Conservation (phyloP, 306 rosid species). For the Fagus crenata region DNA sequence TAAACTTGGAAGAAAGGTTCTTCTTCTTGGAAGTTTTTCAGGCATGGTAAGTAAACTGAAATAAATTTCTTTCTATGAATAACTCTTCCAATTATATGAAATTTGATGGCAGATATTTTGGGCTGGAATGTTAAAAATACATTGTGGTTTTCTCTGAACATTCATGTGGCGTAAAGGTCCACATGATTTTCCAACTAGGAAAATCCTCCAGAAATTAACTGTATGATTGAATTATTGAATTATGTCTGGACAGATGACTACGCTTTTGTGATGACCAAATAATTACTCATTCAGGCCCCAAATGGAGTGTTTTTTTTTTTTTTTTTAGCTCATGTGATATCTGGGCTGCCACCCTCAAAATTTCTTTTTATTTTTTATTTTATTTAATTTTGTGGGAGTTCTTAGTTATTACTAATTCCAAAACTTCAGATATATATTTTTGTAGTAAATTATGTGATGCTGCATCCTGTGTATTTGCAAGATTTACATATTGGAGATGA, state of each 20-base stretch:
- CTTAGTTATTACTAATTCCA: not conserved
- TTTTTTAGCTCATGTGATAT: not conserved
- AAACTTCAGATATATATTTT: not conserved
- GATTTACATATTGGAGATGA: not conserved
- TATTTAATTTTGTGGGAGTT: too few species aligned
- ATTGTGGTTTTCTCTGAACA: not conserved
- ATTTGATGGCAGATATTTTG: slow-evolving; percentile 17
- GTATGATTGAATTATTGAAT: not conserved
- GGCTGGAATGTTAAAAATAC: not conserved
- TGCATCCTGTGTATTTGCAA: not conserved
- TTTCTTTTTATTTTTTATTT: not conserved
- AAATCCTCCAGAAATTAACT: not conserved
- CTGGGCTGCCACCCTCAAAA: not conserved
- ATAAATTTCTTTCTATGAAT: slow-evolving; percentile 21
- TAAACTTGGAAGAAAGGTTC: slow-evolving; percentile 81
- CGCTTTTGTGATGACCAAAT: not conserved
- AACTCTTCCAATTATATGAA: slow-evolving; percentile 1
- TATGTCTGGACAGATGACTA: not conserved
- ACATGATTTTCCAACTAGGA: not conserved
- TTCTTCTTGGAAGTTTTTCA: slow-evolving; percentile 76
- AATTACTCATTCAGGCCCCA: not conserved
- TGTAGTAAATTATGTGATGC: not conserved
- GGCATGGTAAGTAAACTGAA: slow-evolving; percentile 67
- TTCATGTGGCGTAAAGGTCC: not conserved
- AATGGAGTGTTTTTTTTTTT: not conserved